phyloP scores from a whole-genome alignment of 768 basidiomycete species.

The Hirschioporus abietinus region DNA sequence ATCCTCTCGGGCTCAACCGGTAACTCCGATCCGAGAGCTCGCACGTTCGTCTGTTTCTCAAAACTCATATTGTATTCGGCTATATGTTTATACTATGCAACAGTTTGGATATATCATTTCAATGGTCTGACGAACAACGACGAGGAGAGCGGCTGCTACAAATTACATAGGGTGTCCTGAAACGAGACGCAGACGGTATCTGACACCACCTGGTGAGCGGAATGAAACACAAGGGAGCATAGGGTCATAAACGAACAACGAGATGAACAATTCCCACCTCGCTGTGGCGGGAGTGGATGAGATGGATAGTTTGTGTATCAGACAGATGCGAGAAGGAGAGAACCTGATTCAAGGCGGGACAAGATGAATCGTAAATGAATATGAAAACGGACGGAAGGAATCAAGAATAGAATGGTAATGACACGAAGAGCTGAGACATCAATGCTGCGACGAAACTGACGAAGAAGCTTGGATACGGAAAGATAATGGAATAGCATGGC shows the following conservation, averaged over 20 bases:
- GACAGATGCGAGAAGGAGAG: neutral
- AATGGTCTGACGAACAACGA: neutral
- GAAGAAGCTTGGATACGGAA: neutral
- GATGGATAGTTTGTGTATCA: slow-evolving; percentile 1
- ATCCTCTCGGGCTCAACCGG: neutral
- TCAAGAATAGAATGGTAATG: neutral
- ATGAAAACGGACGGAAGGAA: neutral
- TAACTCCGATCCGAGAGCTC: neutral
- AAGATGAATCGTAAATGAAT: neutral
- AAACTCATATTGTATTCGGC: neutral
- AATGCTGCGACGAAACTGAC: neutral
- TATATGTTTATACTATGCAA: neutral
- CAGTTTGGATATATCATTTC: neutral
- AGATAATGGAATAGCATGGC: neutral
- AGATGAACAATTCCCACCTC: neutral
- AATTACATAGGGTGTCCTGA: neutral
- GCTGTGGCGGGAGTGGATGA: neutral
- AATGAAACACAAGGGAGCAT: neutral
- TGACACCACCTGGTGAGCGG: neutral
- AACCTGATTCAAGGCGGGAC: no score
- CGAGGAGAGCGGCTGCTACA: neutral
- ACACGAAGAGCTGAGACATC: neutral
- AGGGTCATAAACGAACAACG: neutral
- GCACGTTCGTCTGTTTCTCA: neutral
- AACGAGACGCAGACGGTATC: neutral